Conservation (phyloP, 345 rosid genomes). For the Citrus medica region DNA sequence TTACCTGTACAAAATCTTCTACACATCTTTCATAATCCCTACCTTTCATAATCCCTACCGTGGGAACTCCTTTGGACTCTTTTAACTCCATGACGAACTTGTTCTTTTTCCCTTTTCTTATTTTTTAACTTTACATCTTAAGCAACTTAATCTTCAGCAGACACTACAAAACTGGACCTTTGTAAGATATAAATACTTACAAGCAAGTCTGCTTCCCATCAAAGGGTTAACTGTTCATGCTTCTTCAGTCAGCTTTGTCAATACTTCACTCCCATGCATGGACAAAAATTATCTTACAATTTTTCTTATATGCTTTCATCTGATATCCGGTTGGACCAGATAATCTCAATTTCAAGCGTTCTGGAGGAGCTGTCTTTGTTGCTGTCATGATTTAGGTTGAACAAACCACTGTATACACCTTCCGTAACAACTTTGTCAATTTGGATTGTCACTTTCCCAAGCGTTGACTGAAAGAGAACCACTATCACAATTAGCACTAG, state of each 20-base stretch:
- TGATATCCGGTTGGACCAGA: slow-evolving; percentile 57
- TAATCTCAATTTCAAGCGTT: slow-evolving; percentile 73
- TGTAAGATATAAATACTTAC: slow-evolving; percentile 18
- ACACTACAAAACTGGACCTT: slow-evolving; percentile 38
- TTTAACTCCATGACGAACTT: slow-evolving; percentile 14
- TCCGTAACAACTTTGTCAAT: slow-evolving; percentile 85
- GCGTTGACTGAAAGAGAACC: slow-evolving; percentile 51
- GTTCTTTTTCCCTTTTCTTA: no score
- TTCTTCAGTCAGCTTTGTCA: neutral
- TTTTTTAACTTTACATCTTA: slow-evolving; percentile 17
- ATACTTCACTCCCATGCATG: neutral
- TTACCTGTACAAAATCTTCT: slow-evolving; percentile 34
- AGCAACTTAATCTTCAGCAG: slow-evolving; percentile 2
- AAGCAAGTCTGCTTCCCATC: slow-evolving; percentile 12
- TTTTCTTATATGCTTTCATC: slow-evolving; percentile 23
- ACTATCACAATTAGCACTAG: slow-evolving; percentile 9
- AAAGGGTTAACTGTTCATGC: neutral
- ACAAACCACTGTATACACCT: slow-evolving; percentile 67
- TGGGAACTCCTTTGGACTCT: slow-evolving; percentile 4
- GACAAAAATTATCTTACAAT: neutral
- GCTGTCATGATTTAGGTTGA: slow-evolving; percentile 63
- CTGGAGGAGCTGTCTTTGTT: slow-evolving; percentile 64
- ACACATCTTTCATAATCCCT: slow-evolving; percentile 12
- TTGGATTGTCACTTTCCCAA: slow-evolving; percentile 82
- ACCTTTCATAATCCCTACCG: slow-evolving; percentile 5